These are phyloP conservation scores for Smallanthus sonchifolius DNA, from an alignment of 129 eudicot species.

Conservation along the genomic window DNA sequence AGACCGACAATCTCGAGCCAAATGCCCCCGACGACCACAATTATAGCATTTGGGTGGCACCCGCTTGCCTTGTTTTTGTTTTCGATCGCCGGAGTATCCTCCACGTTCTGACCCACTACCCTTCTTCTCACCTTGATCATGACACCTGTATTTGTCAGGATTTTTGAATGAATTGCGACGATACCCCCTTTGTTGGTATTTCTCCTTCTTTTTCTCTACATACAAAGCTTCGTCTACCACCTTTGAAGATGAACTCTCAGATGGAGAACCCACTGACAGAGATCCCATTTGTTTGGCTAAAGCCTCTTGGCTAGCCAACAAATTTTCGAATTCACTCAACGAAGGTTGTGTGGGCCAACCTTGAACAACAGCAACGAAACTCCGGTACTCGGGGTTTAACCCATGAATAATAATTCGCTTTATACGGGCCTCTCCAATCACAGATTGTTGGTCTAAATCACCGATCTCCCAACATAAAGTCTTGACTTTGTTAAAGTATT, in stretches of 20 bases:
- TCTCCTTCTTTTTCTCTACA: not conserved
- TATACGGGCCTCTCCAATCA: not conserved
- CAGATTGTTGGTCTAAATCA: not conserved
- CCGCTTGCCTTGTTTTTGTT: not conserved
- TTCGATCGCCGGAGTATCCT: not conserved
- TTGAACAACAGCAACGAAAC: not conserved
- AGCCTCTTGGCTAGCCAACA: slow-evolving; percentile 2
- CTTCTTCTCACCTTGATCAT: not conserved
- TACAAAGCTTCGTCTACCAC: not conserved
- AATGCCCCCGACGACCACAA: not conserved
- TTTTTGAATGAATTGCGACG: too few species aligned
- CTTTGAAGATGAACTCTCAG: not conserved
- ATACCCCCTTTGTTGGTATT: not conserved
- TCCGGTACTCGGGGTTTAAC: not conserved
- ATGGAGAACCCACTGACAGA: not conserved
- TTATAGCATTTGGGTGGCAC: not conserved
- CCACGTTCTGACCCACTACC: not conserved
- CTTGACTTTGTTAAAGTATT: slow-evolving; percentile 1
- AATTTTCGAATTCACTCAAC: not conserved
- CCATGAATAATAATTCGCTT: not conserved
- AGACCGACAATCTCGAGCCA: not conserved
- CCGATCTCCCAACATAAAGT: not conserved
- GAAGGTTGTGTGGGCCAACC: slow-evolving; percentile 1
- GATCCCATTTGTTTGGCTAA: not conserved
- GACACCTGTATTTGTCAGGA: not conserved